Evolutionary conservation across 2,329 filamentous ascomycete species (phyloP), one percentile per base, ranked within the genome.

Genomic region (Trichoderma simmonsii): DNA sequence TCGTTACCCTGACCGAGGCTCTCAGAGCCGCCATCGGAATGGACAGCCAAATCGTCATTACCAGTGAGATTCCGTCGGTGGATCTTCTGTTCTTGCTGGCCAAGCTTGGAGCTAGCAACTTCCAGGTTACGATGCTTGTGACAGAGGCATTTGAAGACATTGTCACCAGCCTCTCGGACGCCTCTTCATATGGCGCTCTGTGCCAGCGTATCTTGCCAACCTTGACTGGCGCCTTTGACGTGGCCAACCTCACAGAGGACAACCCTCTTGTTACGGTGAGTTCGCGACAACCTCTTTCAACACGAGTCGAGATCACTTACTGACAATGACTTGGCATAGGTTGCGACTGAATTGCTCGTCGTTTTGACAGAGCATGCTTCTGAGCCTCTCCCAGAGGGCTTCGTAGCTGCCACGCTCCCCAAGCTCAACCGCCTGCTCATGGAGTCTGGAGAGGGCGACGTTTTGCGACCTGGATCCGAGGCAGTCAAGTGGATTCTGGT

Each of bases 111-210:
- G 93, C 95, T 0, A 90, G 88, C 73, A 98, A 97, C 82, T 97
- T 97, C 84, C 95, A 98, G 80, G 89, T 98, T 61, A 94, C 92
- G 0, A 91, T 95, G 84, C 85, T 98, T 66, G 92, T 98, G 28
- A 92, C 90, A 43, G 96, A 99, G 81, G 91, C 93, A 0, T 97
- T 99, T 78, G 95, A 98, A 80, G 93, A 96, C 57, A 91, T 98
- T 71, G 92, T 95, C 6, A 85, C 87, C 65, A 87, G 85, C 1
- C 88, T 97, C 72, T 85, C 92, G 2, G 89, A 90, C 26, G 83
- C 87, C 7, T 89, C 92, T 9, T 87, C 90, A 1, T 99, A 95
- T 80, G 87, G 91, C 63, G 89, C 89, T 12, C 87, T 99, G 7
- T 97, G 95, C 79, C 86, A 89, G 76, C 97, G 95, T 81, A 93